Evolutionary conservation across 176 grass and related monocot species (phyloP).

Genomic region (Musa schizocarpa): DNA sequence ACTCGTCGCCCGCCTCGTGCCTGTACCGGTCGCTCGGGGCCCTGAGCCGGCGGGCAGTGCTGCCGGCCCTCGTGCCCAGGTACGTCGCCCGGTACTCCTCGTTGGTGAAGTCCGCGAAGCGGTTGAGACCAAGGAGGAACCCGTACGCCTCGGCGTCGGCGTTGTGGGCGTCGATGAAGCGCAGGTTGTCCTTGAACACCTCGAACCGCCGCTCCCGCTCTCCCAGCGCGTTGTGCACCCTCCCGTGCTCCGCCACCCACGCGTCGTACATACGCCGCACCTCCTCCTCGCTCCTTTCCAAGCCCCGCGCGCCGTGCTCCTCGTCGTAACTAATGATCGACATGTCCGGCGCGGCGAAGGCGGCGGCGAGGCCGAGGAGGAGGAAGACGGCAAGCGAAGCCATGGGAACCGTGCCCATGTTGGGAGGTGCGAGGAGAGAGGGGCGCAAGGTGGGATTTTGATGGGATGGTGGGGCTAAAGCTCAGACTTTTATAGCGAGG

Average conservation of each 20-base stretch:
- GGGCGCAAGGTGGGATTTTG: not conserved
- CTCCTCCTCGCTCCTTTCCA: slow-evolving; percentile 12
- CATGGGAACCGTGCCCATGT: not conserved
- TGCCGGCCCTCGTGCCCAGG: not conserved
- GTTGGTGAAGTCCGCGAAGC: slow-evolving; percentile 8
- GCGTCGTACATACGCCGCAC: not conserved
- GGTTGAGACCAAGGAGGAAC: slow-evolving; percentile 4
- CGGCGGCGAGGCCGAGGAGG: not conserved
- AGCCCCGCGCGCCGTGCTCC: slow-evolving; percentile 1
- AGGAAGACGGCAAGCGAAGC: not conserved
- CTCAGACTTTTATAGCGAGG: not conserved
- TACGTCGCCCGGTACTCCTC: slow-evolving; percentile 11
- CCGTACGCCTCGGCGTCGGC: not conserved
- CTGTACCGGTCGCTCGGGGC: not conserved
- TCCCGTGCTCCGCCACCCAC: not conserved
- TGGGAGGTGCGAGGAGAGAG: not conserved
- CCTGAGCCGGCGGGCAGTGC: not conserved
- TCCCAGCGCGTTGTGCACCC: not conserved
- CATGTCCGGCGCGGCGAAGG: slow-evolving; percentile 6
- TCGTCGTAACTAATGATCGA: slow-evolving; percentile 3
- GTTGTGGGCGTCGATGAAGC: slow-evolving; percentile 11
- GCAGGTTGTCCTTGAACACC: slow-evolving; percentile 1
- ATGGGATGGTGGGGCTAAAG: not conserved
- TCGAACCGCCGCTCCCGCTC: slow-evolving; percentile 7
- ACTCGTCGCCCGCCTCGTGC: not conserved